These are phyloP conservation scores for Allium sativum DNA, from an alignment of 106 monocot species.

Conservation along the genomic window DNA sequence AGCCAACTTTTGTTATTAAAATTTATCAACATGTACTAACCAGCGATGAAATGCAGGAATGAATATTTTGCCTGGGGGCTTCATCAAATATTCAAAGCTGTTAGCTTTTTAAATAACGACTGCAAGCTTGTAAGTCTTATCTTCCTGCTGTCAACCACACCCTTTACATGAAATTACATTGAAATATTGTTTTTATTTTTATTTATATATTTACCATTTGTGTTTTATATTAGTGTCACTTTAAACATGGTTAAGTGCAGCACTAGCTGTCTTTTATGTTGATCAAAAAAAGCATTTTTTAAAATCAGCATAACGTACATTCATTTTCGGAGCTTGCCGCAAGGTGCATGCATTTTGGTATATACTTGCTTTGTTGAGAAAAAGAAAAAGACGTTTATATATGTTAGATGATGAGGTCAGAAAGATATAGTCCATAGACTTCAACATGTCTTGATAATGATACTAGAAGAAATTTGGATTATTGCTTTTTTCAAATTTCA, in stretches of 20 bases:
- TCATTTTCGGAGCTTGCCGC: too few relatives aligned
- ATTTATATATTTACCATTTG: background rate
- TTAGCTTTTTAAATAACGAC: constrained; percentile 98
- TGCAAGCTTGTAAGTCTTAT: constrained; percentile 79
- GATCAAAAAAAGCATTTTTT: constrained; percentile 1
- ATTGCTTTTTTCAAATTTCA: too few relatives aligned
- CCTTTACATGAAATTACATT: background rate
- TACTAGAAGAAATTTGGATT: too few relatives aligned
- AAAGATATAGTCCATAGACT: too few relatives aligned
- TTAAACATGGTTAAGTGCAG: background rate
- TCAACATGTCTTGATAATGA: too few relatives aligned
- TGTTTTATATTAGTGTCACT: background rate
- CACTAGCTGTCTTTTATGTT: background rate
- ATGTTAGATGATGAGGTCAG: too few relatives aligned
- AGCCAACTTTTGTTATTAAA: too few relatives aligned
- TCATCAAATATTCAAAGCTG: constrained; percentile 95
- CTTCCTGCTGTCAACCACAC: background rate
- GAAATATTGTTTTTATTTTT: too few relatives aligned
- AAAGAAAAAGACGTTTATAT: too few relatives aligned
- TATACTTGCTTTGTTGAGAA: too few relatives aligned
- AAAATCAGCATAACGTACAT: background rate
- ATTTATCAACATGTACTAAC: too few relatives aligned
- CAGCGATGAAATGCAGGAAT: constrained; percentile 41
- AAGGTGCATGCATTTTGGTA: too few relatives aligned
- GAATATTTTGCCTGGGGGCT: constrained; percentile 99